Evolutionary conservation across 1,284 basidiomycete genomes (phyloP).

Genomic region (Tremellales sp.): DNA sequence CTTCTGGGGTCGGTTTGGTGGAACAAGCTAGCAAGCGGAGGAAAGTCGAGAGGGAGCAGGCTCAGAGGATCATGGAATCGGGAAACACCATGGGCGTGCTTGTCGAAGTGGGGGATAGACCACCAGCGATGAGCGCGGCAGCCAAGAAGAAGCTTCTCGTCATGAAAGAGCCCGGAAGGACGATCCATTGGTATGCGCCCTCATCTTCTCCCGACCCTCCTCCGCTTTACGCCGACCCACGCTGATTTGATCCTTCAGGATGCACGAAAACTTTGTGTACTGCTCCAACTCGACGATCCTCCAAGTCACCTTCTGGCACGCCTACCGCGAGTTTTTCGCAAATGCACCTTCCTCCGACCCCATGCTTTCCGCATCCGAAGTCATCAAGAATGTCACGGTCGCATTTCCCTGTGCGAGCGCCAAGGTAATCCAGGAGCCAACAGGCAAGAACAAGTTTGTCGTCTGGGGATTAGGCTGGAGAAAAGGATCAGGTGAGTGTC

Average conservation of each 20-base stretch:
- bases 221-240: not conserved
- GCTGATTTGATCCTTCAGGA: slow-evolving; percentile 34
- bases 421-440: slow-evolving; percentile 32
- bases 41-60: slow-evolving; percentile 26
- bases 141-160: slow-evolving; percentile 29
- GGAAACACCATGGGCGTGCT: slow-evolving; percentile 16
- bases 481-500: slow-evolving; percentile 27
- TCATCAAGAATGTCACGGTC: slow-evolving; percentile 46
- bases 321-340: slow-evolving; percentile 45
- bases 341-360: slow-evolving; percentile 31
- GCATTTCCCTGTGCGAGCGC: slow-evolving; percentile 43
- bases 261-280: slow-evolving; percentile 46
- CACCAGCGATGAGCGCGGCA: slow-evolving; percentile 20
- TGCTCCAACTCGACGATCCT: slow-evolving; percentile 37
- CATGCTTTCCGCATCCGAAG: slow-evolving; percentile 42
- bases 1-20: slow-evolving; percentile 16
- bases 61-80: slow-evolving; percentile 29
- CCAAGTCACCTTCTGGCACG: slow-evolving; percentile 47
- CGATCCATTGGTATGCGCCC: slow-evolving; percentile 43
- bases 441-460: slow-evolving; percentile 40
- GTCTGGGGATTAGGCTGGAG: slow-evolving; percentile 44
- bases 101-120: slow-evolving; percentile 31
- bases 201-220: slow-evolving; percentile 1
- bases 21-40: slow-evolving; percentile 26
- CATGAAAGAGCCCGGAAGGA: slow-evolving; percentile 39